These are phyloP conservation scores for Chloropicon primus DNA, from an alignment of 139 green algal genomes.

Conservation along the genomic window DNA sequence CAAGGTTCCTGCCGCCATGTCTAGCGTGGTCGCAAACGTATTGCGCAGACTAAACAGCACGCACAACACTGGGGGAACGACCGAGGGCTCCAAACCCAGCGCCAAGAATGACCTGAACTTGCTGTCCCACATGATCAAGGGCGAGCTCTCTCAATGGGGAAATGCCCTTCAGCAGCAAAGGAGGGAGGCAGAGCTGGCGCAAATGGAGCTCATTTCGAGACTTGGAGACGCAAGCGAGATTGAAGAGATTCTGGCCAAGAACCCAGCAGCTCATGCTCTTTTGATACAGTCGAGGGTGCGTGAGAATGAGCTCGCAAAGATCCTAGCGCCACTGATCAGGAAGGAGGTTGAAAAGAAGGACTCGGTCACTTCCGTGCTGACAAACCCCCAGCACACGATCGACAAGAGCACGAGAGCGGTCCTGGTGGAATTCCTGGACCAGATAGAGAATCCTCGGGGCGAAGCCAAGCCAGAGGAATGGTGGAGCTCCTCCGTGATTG, in stretches of 20 bases:
- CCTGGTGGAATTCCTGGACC: background rate
- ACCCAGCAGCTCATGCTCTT: background rate
- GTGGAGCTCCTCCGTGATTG: background rate
- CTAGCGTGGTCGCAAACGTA: background rate
- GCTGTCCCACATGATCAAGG: background rate
- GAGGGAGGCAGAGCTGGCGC: background rate
- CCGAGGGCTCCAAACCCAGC: no score
- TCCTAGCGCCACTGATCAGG: background rate
- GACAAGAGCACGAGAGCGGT: background rate
- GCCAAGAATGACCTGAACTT: background rate
- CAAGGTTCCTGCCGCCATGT: background rate
- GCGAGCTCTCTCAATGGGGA: background rate
- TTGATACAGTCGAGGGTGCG: background rate
- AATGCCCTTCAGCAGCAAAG: background rate
- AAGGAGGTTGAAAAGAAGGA: background rate
- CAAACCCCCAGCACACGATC: background rate
- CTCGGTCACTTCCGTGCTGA: background rate
- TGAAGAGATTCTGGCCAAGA: background rate
- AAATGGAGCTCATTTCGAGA: background rate
- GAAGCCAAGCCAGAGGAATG: background rate
- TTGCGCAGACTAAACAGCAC: no score
- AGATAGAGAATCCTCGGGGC: background rate
- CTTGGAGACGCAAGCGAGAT: background rate
- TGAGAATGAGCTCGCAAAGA: background rate
- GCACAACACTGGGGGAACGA: no score